Percentiles rank a stretch among this genome's conserved stretches.
Evolutionary conservation across 805 yeast genomes (phyloP).

Genomic region (Ogataea minuta): DNA sequence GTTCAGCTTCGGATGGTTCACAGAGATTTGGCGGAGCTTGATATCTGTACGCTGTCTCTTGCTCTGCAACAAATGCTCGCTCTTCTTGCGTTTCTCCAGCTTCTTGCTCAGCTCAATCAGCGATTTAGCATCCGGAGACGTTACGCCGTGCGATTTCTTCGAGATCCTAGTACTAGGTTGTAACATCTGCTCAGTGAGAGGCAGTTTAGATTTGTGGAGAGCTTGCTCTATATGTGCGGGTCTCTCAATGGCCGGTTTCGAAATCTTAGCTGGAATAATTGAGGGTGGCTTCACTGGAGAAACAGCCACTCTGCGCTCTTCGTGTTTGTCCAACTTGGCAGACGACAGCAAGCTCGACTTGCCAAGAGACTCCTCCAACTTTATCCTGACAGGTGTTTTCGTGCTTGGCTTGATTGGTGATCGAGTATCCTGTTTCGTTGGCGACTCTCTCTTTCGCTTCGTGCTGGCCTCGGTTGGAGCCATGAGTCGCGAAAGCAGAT

Average conservation of each 20-base stretch:
- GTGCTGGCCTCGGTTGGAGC: slow-evolving; percentile 28
- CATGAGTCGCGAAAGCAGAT: slow-evolving; percentile 24
- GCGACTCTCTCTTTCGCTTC: slow-evolving; percentile 16
- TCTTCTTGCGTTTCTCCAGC: slow-evolving; percentile 20
- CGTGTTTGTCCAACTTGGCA: slow-evolving; percentile 10
- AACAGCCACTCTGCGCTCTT: not conserved
- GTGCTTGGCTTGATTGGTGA: slow-evolving; percentile 9
- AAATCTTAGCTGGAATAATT: slow-evolving; percentile 10
- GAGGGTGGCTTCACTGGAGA: slow-evolving; percentile 10
- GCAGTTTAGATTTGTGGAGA: slow-evolving; percentile 14
- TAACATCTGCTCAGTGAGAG: slow-evolving; percentile 29
- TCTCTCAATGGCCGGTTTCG: slow-evolving; percentile 16
- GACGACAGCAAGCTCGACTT: slow-evolving; percentile 12
- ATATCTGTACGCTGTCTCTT: slow-evolving; percentile 14
- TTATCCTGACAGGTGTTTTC: slow-evolving; percentile 10
- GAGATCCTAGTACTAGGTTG: slow-evolving; percentile 14
- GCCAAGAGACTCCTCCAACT: slow-evolving; percentile 6
- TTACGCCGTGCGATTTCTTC: slow-evolving; percentile 6
- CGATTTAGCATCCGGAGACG: slow-evolving; percentile 18
- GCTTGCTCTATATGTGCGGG: slow-evolving; percentile 5
- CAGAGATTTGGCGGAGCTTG: slow-evolving; percentile 18
- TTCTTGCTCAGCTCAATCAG: slow-evolving; percentile 21
- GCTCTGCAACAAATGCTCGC: slow-evolving; percentile 15
- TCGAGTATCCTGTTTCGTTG: slow-evolving; percentile 3
- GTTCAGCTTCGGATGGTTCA: slow-evolving; percentile 21